A percentile compares a stretch with the other conserved stretches of the same genome.
Evolutionary conservation across 495 filamentous ascomycete species (phyloP).

Genomic region (Daldinia grandis): DNA sequence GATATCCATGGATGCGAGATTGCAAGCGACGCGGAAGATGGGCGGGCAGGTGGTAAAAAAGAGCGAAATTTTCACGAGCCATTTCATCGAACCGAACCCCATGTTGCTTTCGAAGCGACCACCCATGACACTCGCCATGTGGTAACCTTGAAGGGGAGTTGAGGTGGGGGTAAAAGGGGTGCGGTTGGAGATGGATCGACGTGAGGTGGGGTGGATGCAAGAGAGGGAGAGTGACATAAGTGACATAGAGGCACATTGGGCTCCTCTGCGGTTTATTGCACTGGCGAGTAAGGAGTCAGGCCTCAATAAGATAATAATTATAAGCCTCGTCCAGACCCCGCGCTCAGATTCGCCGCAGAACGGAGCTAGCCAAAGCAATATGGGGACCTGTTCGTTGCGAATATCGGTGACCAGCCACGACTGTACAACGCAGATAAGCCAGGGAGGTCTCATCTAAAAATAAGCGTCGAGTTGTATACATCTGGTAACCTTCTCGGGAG

Average conservation of each 20-base stretch:
- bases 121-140: slow-evolving; percentile 59
- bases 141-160: slow-evolving; percentile 50
- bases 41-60: slow-evolving; percentile 42
- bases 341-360: slow-evolving; percentile 39
- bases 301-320: slow-evolving; percentile 41
- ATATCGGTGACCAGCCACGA: slow-evolving; percentile 37
- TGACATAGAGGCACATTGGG: slow-evolving; percentile 34
- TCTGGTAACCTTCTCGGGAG: slow-evolving; percentile 23
- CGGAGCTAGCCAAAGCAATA: slow-evolving; percentile 34
- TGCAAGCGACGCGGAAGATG: slow-evolving; percentile 34
- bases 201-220: slow-evolving; percentile 37
- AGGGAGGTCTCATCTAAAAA: slow-evolving; percentile 19
- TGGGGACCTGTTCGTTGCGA: slow-evolving; percentile 39
- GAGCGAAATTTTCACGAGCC: slow-evolving; percentile 37
- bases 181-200: slow-evolving; percentile 41
- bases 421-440: slow-evolving; percentile 35
- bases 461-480: slow-evolving; percentile 21
- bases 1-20: slow-evolving; percentile 31
- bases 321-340: slow-evolving; percentile 44
- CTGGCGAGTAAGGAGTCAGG: slow-evolving; percentile 39
- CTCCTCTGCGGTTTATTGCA: slow-evolving; percentile 34
- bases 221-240: slow-evolving; percentile 6
- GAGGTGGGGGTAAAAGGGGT: slow-evolving; percentile 33
- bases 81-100: slow-evolving; percentile 39
- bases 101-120: slow-evolving; percentile 28